Conservation (phyloP, 2,329 filamentous ascomycete genomes). For the Pyricularia pennisetigena region DNA sequence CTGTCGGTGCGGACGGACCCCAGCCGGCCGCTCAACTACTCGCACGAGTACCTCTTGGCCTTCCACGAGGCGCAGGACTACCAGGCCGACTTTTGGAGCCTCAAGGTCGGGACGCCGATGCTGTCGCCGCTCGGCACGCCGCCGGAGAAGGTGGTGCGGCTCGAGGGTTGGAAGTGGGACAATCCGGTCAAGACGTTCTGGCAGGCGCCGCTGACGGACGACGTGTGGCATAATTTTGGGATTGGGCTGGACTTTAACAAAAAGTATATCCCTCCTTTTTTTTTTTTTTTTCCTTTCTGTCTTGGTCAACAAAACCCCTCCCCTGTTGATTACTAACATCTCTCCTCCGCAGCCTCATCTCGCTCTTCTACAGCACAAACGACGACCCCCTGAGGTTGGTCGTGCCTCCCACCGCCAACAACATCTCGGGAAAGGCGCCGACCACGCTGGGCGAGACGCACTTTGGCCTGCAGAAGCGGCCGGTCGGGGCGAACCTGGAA, state of each 20-base stretch:
- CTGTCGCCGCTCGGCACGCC: neutral
- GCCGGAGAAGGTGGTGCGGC: neutral
- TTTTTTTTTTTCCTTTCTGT: neutral
- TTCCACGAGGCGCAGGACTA: constrained; percentile 1
- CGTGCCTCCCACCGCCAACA: neutral
- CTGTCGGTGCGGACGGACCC: neutral
- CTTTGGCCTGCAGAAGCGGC: constrained; percentile 2
- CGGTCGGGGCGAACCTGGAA: neutral
- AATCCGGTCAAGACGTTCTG: neutral
- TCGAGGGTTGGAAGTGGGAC: constrained; percentile 1
- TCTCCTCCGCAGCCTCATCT: neutral
- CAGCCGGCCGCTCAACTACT: neutral
- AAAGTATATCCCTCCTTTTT: neutral
- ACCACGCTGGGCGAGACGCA: constrained; percentile 1
- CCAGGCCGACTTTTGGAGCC: constrained; percentile 3
- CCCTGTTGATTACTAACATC: neutral
- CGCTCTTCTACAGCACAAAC: neutral
- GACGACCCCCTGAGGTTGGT: neutral
- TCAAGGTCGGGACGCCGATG: neutral
- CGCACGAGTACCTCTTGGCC: neutral
- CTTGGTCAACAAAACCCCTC: too few relatives aligned
- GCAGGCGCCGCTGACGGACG: neutral
- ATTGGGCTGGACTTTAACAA: neutral
- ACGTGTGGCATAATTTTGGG: neutral
- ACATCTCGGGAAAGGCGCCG: neutral